Percentiles rank a stretch among this genome's conserved stretches.
Evolutionary conservation across 805 yeast species (phyloP).

Genomic region (Myxozyma kluyveri): DNA sequence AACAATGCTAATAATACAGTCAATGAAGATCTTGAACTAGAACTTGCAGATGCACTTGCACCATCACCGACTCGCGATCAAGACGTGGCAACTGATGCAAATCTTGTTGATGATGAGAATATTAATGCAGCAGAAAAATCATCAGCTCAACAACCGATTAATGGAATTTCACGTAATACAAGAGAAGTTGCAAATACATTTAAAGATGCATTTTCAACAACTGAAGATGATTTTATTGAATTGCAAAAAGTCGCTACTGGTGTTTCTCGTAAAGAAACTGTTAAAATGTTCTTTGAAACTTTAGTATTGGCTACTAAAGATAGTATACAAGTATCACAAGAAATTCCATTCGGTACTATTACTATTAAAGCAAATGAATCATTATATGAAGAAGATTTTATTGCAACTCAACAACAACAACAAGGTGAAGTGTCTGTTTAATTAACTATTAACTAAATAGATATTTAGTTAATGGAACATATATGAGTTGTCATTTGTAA

Average conservation of each 20-base stretch:
- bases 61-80: background rate
- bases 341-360: constrained; percentile 58
- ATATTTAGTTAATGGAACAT: background rate
- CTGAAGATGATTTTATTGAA: constrained; percentile 30
- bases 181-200: constrained; percentile 51
- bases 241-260: constrained; percentile 33
- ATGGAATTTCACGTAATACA: constrained; percentile 44
- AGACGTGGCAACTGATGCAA: constrained; percentile 1
- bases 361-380: constrained; percentile 48
- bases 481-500: background rate
- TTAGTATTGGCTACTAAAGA: constrained; percentile 77
- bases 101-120: constrained; percentile 5
- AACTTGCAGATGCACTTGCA: constrained; percentile 15
- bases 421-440: too few species aligned
- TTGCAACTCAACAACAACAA: background rate
- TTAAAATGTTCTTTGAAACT: constrained; percentile 75
- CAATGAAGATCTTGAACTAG: constrained; percentile 11
- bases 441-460: too few species aligned
- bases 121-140: constrained; percentile 1
- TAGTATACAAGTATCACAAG: constrained; percentile 62
- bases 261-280: constrained; percentile 54
- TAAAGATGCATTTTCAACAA: constrained; percentile 37
- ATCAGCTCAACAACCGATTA: constrained; percentile 17
- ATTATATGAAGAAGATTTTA: constrained; percentile 33
- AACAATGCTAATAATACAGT: constrained; percentile 2